Percentiles rank a stretch among this genome's conserved stretches.
phyloP scores from a whole-genome alignment of 2,329 filamentous ascomycete genomes.

The Boeremia lycopersici region DNA sequence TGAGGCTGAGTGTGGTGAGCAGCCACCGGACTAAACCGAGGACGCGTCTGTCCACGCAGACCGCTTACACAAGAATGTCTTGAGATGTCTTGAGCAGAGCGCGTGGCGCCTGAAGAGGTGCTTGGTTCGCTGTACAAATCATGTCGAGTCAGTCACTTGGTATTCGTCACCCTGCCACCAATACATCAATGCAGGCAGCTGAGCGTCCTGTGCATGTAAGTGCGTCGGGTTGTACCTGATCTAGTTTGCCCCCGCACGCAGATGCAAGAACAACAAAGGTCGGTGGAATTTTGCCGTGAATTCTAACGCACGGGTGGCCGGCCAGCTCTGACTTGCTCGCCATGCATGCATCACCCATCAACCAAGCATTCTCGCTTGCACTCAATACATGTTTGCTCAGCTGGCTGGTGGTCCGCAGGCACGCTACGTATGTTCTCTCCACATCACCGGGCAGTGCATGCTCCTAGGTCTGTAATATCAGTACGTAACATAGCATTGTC shows the following conservation, averaged over 20 bases:
- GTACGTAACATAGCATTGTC: conserved; percentile 8
- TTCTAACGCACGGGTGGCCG: neutral
- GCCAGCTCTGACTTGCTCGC: neutral
- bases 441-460: neutral
- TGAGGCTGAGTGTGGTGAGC: conserved; percentile 17
- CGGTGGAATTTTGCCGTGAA: neutral
- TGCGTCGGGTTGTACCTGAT: conserved; percentile 4
- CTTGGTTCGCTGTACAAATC: conserved; percentile 10
- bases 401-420: conserved; percentile 3
- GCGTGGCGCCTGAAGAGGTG: conserved; percentile 5
- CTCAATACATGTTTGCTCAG: conserved; percentile 1
- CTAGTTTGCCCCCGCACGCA: conserved; percentile 1
- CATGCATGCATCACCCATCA: conserved; percentile 4
- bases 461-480: conserved; percentile 4
- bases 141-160: conserved; percentile 1
- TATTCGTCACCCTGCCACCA: conserved; percentile 6
- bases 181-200: conserved; percentile 17
- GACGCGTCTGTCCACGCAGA: neutral
- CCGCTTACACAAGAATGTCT: neutral
- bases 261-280: conserved; percentile 15
- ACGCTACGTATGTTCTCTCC: conserved; percentile 1
- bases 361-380: neutral
- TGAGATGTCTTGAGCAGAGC: neutral
- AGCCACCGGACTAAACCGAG: conserved; percentile 3
- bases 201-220: conserved; percentile 11